These are phyloP conservation scores for Acanthamoeba pearcei DNA, from an alignment of 208 protist species.

Conservation along the genomic window DNA sequence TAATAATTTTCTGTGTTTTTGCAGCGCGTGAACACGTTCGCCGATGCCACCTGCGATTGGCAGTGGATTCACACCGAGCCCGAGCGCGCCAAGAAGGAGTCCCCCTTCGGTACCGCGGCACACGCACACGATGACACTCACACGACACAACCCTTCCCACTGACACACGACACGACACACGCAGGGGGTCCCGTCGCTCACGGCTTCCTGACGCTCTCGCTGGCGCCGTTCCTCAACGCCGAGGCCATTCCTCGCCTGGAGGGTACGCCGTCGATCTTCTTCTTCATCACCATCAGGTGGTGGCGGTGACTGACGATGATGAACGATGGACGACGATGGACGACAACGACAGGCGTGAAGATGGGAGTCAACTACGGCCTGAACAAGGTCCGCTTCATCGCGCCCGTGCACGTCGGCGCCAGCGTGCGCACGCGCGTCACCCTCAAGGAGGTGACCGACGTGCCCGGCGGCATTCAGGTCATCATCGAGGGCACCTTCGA, in stretches of 20 bases:
- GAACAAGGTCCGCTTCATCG: conserved; percentile 81
- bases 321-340: background rate
- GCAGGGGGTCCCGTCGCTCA: conserved; percentile 74
- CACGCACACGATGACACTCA: background rate
- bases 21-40: conserved; percentile 77
- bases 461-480: conserved; percentile 60
- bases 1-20: background rate
- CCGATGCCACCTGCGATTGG: conserved; percentile 75
- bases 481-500: conserved; percentile 79
- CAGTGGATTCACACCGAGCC: conserved; percentile 83
- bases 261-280: background rate
- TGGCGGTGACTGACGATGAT: background rate
- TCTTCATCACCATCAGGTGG: background rate
- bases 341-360: conserved; percentile 18
- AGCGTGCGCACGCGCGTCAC: conserved; percentile 72
- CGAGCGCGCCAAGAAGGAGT: conserved; percentile 76
- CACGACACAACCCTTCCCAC: background rate
- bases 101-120: conserved; percentile 76
- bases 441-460: conserved; percentile 74
- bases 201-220: conserved; percentile 80
- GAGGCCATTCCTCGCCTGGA: conserved; percentile 78
- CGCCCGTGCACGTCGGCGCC: conserved; percentile 76
- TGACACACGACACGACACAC: background rate
- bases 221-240: conserved; percentile 78
- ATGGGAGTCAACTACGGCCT: conserved; percentile 80